Base-by-base conservation (phyloP, 2,329 filamentous ascomycete genomes). In the Cercospora zeae-maydis region DNA sequence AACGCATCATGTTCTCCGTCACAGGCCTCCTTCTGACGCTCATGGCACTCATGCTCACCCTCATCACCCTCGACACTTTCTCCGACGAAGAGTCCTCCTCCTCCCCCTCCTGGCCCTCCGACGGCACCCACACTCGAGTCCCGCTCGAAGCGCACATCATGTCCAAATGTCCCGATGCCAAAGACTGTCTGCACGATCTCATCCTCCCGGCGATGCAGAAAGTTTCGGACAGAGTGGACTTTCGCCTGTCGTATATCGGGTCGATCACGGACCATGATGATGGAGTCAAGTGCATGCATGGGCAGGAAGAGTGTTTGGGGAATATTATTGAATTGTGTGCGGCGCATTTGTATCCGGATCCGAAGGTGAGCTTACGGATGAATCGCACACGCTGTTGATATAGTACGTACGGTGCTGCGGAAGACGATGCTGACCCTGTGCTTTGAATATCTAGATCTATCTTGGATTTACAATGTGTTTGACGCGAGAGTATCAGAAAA, bases 251-350 rank as follows among this genome's bases (percentile, higher is more conserved):
- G 8, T 98, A 90, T 73, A 96, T 99, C 72, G 95, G 93, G 73
- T 87, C 81, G 86, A 91, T 88, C 78, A 78, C 81, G 51, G 87
- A 90, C 56, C 82, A 88, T 66, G 89, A 95, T 71, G 91, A 93
- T 70, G 93, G 92, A 59, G 88, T 98, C 63, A 82, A 86, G 34
- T 99, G 95, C 81, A 93, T 83, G 79, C 95, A 99, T 75, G 95
- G 95, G 7, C 90, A 92, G 4, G 83, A 83, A 45, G 95, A 99
- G 79, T 99, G 91, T 76, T 86, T 98, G 72, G 95, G 95, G 65
- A 92, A 99, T 78, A 96, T 96, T 75, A 82, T 99, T 76, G 89
- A 96, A 75, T 88, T 99, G 55, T 99, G 95, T 78, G 93, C 93
- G 34, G 88, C 88, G 63, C 82, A 89, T 66, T 83, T 95, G 33